Percentiles rank a stretch among this genome's conserved stretches.
phyloP scores from a whole-genome alignment of 192 early-diverging fungal species.

The Coemansia sp. region DNA sequence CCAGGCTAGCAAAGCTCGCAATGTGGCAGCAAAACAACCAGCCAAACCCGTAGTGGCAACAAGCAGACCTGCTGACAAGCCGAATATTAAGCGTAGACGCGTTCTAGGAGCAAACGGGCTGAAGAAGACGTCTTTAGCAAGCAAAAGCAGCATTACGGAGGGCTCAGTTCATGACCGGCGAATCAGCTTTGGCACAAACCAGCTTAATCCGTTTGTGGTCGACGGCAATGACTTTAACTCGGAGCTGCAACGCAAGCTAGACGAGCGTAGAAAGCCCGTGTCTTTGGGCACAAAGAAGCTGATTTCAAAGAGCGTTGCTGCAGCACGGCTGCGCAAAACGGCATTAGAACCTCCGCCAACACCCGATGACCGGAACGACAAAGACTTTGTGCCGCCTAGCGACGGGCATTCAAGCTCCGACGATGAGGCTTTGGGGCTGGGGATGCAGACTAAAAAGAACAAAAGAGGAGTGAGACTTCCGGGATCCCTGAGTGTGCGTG shows the following conservation, averaged over 20 bases:
- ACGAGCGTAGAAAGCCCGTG: constrained; percentile 8
- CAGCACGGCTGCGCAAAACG: constrained; percentile 25
- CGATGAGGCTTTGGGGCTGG: constrained; percentile 1
- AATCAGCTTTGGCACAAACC: constrained; percentile 40
- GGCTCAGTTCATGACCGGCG: constrained; percentile 51
- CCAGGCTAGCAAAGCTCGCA: not conserved
- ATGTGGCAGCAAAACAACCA: not conserved
- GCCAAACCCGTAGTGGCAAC: not conserved
- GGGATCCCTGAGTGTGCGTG: constrained; percentile 37
- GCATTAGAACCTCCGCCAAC: constrained; percentile 33
- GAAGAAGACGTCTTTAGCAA: not conserved
- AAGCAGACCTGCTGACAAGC: not conserved
- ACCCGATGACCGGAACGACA: constrained; percentile 30
- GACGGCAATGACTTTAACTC: constrained; percentile 40
- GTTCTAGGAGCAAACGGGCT: constrained; percentile 17
- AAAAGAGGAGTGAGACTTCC: constrained; percentile 12
- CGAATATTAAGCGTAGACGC: constrained; percentile 14
- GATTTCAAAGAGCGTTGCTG: constrained; percentile 32
- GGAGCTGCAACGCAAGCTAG: constrained; percentile 26
- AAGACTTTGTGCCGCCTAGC: constrained; percentile 31
- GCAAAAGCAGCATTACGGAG: constrained; percentile 19
- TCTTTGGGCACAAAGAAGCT: constrained; percentile 14
- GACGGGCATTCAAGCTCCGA: constrained; percentile 11
- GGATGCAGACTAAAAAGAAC: constrained; percentile 1
- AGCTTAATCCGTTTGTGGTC: constrained; percentile 40